Evolutionary conservation across 1,284 basidiomycete species (phyloP).

Genomic region (Cutaneotrichosporon mucoides): DNA sequence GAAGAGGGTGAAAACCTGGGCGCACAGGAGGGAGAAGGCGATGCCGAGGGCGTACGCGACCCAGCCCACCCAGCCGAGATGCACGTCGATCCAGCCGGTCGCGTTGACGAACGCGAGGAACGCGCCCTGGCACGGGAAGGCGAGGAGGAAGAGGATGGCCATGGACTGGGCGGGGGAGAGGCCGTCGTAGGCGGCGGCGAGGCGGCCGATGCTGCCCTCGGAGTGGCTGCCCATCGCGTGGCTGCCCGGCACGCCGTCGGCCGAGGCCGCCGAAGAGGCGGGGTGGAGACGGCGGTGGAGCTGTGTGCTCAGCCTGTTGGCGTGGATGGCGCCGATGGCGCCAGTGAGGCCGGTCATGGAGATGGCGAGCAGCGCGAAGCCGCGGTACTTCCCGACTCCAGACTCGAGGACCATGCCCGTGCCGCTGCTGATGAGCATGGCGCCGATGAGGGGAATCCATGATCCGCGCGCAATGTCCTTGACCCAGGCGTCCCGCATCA

Average conservation of each 20-base stretch:
- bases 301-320: constrained; percentile 78
- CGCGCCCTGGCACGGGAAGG: constrained; percentile 68
- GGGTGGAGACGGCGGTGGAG: constrained; percentile 40
- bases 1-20: constrained; percentile 66
- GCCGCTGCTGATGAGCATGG: constrained; percentile 86
- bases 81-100: constrained; percentile 72
- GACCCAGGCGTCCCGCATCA: constrained; percentile 53
- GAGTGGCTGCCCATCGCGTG: no score
- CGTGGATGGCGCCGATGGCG: constrained; percentile 83
- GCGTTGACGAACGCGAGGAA: constrained; percentile 64
- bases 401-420: constrained; percentile 87
- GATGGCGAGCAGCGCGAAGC: constrained; percentile 81
- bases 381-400: constrained; percentile 80
- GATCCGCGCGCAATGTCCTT: constrained; percentile 66
- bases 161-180: constrained; percentile 37
- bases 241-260: not conserved
- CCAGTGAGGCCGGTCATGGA: constrained; percentile 86
- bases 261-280: constrained; percentile 2
- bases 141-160: constrained; percentile 64
- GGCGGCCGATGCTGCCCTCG: not conserved
- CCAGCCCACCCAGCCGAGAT: constrained; percentile 62
- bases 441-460: constrained; percentile 77
- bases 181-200: constrained; percentile 11
- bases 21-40: constrained; percentile 63
- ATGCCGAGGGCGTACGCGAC: constrained; percentile 69